Base-by-base conservation (phyloP, 2,329 filamentous ascomycete genomes). In the Penicillium sp. region DNA sequence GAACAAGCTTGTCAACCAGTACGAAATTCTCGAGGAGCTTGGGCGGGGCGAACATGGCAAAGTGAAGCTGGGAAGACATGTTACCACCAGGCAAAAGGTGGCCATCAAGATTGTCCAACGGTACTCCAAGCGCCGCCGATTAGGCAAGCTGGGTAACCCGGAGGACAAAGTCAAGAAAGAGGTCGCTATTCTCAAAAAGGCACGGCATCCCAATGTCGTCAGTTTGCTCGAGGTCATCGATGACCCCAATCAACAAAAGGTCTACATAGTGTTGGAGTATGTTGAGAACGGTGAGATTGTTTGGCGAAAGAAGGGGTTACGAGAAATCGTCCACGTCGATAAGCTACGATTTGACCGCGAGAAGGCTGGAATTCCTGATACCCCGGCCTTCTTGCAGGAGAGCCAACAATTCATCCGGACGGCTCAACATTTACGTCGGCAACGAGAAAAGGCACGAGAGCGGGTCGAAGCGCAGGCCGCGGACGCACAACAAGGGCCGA, bases 61-160 rank as follows among this genome's bases (percentile, higher is more conserved):
- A 76, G 94, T 99, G 67, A 99, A 99, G 75, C 81, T 96, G 43
- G 94, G 92, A 43, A 84, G 90, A 48, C 91, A 95, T 68, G 78
- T 90, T 41, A 78, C 86, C 50, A 91, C 83, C 1, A 81, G 82
- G 55, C 86, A 89, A 47, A 87, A 87, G 67, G 92, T 99, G 4
- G 94, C 94, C 50, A 96, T 99, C 80, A 99, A 99, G 76, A 99
- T 99, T 64, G 95, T 99, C 42, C 90, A 95, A 51, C 86, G 94
- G 33, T 96, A 94, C 69, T 95, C 92, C 46, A 96, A 95, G 76
- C 90, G 90, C 63, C 86, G 92, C 50, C 88, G 92, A 24, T 80
- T 99, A n/a, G 94, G 94, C 47, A 84, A 83, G 63, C 74, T 84
- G 35, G 83, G 81, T n/a, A 83, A 84, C 53, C 82, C 85, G 16